These are phyloP conservation scores for Hypoxylon trugodes DNA, from an alignment of 495 filamentous ascomycete genomes.

Conservation along the genomic window DNA sequence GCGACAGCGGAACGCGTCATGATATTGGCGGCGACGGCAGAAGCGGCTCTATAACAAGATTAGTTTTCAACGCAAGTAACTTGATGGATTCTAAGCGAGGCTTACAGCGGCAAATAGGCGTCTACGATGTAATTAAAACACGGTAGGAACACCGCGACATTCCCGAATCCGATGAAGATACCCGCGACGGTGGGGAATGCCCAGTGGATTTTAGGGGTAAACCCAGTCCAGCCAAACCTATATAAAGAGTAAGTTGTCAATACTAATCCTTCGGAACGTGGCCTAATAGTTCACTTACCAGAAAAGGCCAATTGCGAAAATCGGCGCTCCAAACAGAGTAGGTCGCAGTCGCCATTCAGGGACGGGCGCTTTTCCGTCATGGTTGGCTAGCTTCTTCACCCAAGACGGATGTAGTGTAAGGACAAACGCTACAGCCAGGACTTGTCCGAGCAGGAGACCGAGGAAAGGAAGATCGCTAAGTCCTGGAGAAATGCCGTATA, in stretches of 20 bases:
- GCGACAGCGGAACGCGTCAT: neutral
- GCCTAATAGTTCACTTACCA: neutral
- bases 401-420: neutral
- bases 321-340: neutral
- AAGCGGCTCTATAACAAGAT: neutral
- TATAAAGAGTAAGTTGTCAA: neutral
- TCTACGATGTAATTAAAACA: neutral
- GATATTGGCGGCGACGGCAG: neutral
- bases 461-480: neutral
- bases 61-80: neutral
- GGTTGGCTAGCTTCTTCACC: neutral
- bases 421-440: neutral
- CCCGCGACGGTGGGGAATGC: neutral
- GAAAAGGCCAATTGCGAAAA: neutral
- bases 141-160: neutral
- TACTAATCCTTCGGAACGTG: neutral
- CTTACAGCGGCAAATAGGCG: neutral
- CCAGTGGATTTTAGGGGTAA: neutral
- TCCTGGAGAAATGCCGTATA: neutral
- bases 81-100: neutral
- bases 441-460: neutral
- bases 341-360: neutral
- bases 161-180: neutral
- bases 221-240: neutral
- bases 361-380: neutral